A percentile compares a stretch with the other conserved stretches of the same genome.
Conservation (phyloP, 176 grass and related monocot species). For the Paspalum notatum region DNA sequence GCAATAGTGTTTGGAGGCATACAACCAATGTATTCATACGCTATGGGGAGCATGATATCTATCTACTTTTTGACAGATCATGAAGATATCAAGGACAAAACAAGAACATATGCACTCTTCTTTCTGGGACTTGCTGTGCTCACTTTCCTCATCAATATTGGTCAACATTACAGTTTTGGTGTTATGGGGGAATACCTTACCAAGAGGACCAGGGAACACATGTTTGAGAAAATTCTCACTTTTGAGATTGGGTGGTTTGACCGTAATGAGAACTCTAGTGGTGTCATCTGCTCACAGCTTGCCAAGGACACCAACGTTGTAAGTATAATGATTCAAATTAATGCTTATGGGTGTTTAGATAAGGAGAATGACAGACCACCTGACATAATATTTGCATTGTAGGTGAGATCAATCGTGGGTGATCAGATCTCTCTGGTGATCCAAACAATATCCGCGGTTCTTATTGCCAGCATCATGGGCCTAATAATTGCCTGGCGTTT, state of each 20-base stretch:
- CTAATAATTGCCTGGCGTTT: slow-evolving; percentile 84
- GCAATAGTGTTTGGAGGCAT: slow-evolving; percentile 85
- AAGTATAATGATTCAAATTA: slow-evolving; percentile 37
- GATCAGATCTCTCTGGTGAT: slow-evolving; percentile 78
- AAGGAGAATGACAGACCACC: slow-evolving; percentile 3
- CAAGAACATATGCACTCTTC: slow-evolving; percentile 63
- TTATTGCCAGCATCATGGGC: slow-evolving; percentile 77
- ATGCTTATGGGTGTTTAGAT: background rate
- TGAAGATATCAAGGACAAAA: slow-evolving; percentile 67
- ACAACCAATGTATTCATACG: slow-evolving; percentile 70
- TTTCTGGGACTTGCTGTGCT: slow-evolving; percentile 61
- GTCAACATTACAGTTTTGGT: slow-evolving; percentile 92
- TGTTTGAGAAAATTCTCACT: slow-evolving; percentile 82
- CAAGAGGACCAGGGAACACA: slow-evolving; percentile 79
- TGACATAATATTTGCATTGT: slow-evolving; percentile 31
- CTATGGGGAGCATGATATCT: slow-evolving; percentile 87
- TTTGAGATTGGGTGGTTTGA: slow-evolving; percentile 95
- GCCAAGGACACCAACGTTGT: slow-evolving; percentile 84
- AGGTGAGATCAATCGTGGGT: slow-evolving; percentile 81
- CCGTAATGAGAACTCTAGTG: slow-evolving; percentile 72
- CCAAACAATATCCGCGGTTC: slow-evolving; percentile 72
- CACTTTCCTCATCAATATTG: slow-evolving; percentile 80
- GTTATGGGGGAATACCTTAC: slow-evolving; percentile 92
- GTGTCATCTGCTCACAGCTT: slow-evolving; percentile 74
- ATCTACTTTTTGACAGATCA: slow-evolving; percentile 87